Conservation (phyloP, 352 stramenopile species). For the Phytophthora cactorum region DNA sequence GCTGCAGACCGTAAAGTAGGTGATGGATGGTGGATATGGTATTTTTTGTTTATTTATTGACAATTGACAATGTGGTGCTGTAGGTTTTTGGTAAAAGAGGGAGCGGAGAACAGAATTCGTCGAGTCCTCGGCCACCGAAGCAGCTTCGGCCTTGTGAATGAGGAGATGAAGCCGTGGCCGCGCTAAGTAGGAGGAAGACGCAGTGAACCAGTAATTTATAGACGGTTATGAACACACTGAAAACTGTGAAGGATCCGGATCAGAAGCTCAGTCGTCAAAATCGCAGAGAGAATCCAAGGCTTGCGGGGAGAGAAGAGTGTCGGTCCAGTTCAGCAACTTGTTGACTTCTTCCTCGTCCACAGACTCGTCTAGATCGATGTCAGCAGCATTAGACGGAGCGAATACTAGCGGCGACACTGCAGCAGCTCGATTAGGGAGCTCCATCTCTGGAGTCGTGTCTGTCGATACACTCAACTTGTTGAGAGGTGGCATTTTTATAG, state of each 20-base stretch:
- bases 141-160: slow-evolving; percentile 27
- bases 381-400: not conserved
- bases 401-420: slow-evolving; percentile 9
- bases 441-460: not conserved
- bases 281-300: slow-evolving; percentile 50
- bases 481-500: slow-evolving; percentile 19
- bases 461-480: slow-evolving; percentile 4
- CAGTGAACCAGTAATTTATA: slow-evolving; percentile 42
- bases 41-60: slow-evolving; percentile 11
- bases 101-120: slow-evolving; percentile 23
- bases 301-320: slow-evolving; percentile 60
- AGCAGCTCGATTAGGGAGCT: slow-evolving; percentile 1
- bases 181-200: slow-evolving; percentile 16
- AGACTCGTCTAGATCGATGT: slow-evolving; percentile 64
- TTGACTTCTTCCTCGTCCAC: slow-evolving; percentile 83
- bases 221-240: slow-evolving; percentile 29
- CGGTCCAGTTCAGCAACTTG: slow-evolving; percentile 81
- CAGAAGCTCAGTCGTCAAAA: slow-evolving; percentile 38
- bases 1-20: slow-evolving; percentile 65
- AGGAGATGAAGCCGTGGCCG: slow-evolving; percentile 8
- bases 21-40: not conserved
- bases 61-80: slow-evolving; percentile 2
- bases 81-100: slow-evolving; percentile 50
- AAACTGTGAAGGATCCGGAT: not conserved
- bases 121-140: slow-evolving; percentile 40